phyloP scores from a whole-genome alignment of 305 asterid genomes.

The Euphrasia arctica region DNA sequence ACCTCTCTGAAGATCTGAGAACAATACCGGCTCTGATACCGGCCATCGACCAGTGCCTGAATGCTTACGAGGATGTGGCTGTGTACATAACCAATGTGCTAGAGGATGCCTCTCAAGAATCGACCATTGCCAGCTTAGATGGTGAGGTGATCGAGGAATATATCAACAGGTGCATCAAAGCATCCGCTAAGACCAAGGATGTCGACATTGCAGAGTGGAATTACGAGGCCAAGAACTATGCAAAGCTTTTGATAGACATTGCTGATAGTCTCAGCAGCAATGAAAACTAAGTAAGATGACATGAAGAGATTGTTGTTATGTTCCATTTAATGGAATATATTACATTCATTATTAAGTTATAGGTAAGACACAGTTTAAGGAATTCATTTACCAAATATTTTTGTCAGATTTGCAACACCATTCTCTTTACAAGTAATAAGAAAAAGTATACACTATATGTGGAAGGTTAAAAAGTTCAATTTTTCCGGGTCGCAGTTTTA shows the following conservation, averaged over 20 bases:
- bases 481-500: constrained; percentile 19
- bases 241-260: constrained; percentile 26
- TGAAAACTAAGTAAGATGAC: constrained; percentile 6
- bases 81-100: constrained; percentile 22
- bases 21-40: constrained; percentile 8
- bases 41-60: constrained; percentile 15
- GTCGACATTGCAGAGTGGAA: constrained; percentile 20
- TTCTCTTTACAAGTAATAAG: background rate
- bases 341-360: background rate
- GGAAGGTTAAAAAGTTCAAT: constrained; percentile 24
- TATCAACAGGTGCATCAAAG: constrained; percentile 18
- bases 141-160: constrained; percentile 26
- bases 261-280: constrained; percentile 24
- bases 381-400: background rate
- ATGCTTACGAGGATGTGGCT: constrained; percentile 25
- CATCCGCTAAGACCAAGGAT: background rate
- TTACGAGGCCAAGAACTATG: constrained; percentile 25
- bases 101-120: constrained; percentile 26
- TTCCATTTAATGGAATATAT: background rate
- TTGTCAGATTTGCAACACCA: background rate
- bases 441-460: constrained; percentile 9
- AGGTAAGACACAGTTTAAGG: background rate
- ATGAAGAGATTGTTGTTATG: background rate
- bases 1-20: constrained; percentile 2
- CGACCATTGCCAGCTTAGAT: constrained; percentile 23